Evolutionary conservation across 2,329 filamentous ascomycete genomes (phyloP).

Genomic region (Sporothrix sp.): DNA sequence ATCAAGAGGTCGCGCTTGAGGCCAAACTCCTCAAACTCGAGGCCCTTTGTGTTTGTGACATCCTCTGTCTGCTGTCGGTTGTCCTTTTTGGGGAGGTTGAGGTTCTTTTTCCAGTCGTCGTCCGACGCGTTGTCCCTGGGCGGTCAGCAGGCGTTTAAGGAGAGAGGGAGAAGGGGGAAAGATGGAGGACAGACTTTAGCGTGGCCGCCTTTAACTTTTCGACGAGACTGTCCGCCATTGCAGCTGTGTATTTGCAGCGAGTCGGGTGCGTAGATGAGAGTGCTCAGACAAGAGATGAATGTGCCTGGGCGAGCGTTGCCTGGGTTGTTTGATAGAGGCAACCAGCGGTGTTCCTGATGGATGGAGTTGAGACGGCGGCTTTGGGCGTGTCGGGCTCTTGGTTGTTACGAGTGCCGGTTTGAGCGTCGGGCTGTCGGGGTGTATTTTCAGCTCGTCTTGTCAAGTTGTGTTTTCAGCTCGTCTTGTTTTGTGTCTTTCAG

Average conservation of each 20-base stretch:
- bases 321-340: too few species aligned
- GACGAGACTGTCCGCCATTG: slow-evolving; percentile 39
- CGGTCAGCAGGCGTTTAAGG: too few species aligned
- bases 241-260: slow-evolving; percentile 12
- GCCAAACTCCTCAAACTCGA: slow-evolving; percentile 95
- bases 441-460: too few species aligned
- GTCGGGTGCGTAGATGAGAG: neutral
- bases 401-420: neutral
- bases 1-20: slow-evolving; percentile 93
- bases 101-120: slow-evolving; percentile 63
- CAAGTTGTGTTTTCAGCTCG: neutral
- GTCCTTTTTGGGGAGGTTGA: slow-evolving; percentile 66
- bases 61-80: slow-evolving; percentile 69
- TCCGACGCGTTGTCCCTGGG: slow-evolving; percentile 39
- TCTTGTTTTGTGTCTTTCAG: neutral
- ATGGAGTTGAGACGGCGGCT: too few species aligned
- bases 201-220: slow-evolving; percentile 45
- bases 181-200: slow-evolving; percentile 27
- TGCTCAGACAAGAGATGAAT: neutral
- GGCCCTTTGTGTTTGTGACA: slow-evolving; percentile 94
- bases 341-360: too few species aligned
- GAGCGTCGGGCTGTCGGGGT: too few species aligned
- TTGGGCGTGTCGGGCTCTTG: neutral
- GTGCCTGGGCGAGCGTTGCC: too few species aligned
- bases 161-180: neutral